Conservation (phyloP, 2,329 filamentous ascomycete genomes). For the Aspergillus sp. region DNA sequence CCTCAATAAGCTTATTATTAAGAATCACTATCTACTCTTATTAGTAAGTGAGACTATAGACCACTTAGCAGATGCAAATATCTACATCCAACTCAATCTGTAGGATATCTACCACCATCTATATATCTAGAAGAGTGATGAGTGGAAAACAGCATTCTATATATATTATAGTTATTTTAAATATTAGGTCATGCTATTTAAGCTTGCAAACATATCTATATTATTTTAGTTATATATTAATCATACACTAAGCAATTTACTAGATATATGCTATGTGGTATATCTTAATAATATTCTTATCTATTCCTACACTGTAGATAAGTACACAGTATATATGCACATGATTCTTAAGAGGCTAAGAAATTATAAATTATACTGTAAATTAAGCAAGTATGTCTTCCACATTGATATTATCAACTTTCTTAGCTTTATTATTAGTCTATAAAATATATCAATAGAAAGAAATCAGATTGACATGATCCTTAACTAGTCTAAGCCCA, state of each 20-base stretch:
- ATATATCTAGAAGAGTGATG: background rate
- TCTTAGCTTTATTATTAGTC: conserved; percentile 9
- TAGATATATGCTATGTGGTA: conserved; percentile 5
- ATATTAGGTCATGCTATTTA: conserved; percentile 22
- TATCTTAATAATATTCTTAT: conserved; percentile 15
- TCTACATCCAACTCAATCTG: background rate
- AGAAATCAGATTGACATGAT: conserved; percentile 11
- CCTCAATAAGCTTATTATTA: background rate
- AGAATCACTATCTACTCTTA: background rate
- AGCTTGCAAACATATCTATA: conserved; percentile 9
- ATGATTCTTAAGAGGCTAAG: conserved; percentile 3
- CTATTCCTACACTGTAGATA: conserved; percentile 1
- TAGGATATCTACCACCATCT: background rate
- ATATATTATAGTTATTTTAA: conserved; percentile 18
- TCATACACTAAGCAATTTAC: conserved; percentile 1
- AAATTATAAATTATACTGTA: conserved; percentile 2
- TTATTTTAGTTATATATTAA: conserved; percentile 13
- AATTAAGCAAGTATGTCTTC: conserved; percentile 11
- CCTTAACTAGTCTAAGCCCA: conserved; percentile 9
- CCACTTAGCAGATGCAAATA: background rate
- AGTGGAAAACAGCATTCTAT: conserved; percentile 7
- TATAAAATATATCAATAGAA: conserved; percentile 11
- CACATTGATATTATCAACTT: conserved; percentile 4
- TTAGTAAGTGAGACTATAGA: conserved; percentile 1
- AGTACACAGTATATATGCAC: conserved; percentile 4